Evolutionary conservation across 1,139 yeast species (phyloP).

Genomic region (Candida mesenterica): DNA sequence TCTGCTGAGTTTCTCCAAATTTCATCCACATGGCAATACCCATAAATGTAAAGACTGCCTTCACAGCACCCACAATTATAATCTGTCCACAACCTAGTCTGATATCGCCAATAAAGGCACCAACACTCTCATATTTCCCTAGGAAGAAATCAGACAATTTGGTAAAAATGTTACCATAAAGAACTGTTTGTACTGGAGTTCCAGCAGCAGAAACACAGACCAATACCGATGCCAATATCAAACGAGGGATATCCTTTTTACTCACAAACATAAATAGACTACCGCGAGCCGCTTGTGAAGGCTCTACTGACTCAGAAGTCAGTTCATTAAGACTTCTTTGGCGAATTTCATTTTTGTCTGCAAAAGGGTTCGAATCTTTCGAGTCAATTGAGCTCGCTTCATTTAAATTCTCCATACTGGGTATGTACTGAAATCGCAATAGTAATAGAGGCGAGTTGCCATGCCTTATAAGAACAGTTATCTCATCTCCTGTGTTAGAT

Average conservation of each 20-base stretch:
- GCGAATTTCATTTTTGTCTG: background rate
- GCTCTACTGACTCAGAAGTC: too few species aligned
- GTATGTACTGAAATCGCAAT: too few species aligned
- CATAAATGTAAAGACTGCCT: conserved; percentile 52
- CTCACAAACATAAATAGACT: conserved; percentile 27
- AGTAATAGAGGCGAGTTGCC: too few species aligned
- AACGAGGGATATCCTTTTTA: conserved; percentile 22
- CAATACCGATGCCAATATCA: conserved; percentile 22
- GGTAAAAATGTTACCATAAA: conserved; percentile 65
- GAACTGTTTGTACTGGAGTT: conserved; percentile 61
- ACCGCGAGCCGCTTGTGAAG: too few species aligned
- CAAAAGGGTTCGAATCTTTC: background rate
- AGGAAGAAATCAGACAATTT: conserved; percentile 40
- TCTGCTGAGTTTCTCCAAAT: conserved; percentile 71
- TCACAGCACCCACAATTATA: conserved; percentile 55
- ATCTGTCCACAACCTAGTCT: conserved; percentile 52
- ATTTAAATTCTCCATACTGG: background rate
- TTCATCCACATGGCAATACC: conserved; percentile 63
- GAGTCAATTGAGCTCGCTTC: background rate
- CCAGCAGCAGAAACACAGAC: conserved; percentile 46
- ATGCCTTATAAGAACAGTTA: background rate
- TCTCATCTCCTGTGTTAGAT: too few species aligned
- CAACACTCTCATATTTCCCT: conserved; percentile 24
- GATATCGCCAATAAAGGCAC: conserved; percentile 42
- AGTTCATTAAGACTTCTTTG: too few species aligned